Base-by-base conservation (phyloP, 148 eudicot genomes). In the Salicornia ramosissima region DNA sequence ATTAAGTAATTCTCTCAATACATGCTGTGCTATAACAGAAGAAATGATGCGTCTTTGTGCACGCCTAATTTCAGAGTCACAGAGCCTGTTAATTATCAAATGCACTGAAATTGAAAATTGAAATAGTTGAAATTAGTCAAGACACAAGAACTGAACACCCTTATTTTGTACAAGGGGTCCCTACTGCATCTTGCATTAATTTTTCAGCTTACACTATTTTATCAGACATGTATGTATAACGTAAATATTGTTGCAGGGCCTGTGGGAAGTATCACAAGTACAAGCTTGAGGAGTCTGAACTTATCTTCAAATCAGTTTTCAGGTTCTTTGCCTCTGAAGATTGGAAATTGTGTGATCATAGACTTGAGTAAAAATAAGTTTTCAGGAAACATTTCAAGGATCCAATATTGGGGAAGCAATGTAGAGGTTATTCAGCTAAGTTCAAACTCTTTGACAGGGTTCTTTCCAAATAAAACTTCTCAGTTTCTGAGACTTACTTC, bases 281-380 rank as follows among this genome's bases (percentile, higher is more conserved):
- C 79, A 45, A 86, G 84, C 78, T 74, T 89, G 61, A 71, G 73
- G 64, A 64, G 55, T 51, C 77, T 86, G 51, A 89, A 89, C 60
- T 65, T 89, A 50, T 89, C 95, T 12, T 86, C 84, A n/a, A 89
- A 89, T 77, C 84, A 71, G 69, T 80, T 89, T 49, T 86, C 95
- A 28, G 95, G 90, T 29, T 67, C 83, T 39, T 80, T 86, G 71
- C 95, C 95, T 64, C 49, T 60, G 55, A 74, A 69, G 59, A 72
- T 80, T 28, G 87, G 87, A 21, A 82, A 82, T 64, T 86, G 90
- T 74, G 79, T 84, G 40, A 47, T 75, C 24, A 67, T 89, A 42
- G 95, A 89, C 77, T 73, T 89, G 62, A 85, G 90, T 64, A 86
- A 82, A 31, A 89, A 89, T 67, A 74, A 80, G 52, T 67, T 86